Percentiles rank a stretch among this genome's conserved stretches.
phyloP scores from a whole-genome alignment of 441 rosid species.

The Erysimum cheiri region DNA sequence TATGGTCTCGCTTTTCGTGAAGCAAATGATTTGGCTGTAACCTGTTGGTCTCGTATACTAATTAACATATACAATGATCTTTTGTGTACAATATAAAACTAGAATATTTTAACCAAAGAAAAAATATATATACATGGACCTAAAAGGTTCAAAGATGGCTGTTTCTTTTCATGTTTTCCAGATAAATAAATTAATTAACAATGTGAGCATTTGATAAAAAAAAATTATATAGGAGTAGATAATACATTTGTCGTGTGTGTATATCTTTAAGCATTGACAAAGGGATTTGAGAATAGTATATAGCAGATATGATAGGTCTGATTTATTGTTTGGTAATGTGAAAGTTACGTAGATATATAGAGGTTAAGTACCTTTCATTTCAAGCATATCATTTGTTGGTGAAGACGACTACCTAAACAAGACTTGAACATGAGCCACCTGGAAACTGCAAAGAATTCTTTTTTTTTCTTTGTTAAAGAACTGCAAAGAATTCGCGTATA shows the following conservation, averaged over 20 bases:
- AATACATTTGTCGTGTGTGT: slow-evolving; percentile 20
- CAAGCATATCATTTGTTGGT: slow-evolving; percentile 26
- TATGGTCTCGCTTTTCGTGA: slow-evolving; percentile 28
- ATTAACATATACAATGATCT: neutral
- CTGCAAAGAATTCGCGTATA: no score
- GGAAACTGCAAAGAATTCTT: no score
- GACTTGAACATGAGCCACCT: neutral
- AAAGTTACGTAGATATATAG: slow-evolving; percentile 15
- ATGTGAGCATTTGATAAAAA: neutral
- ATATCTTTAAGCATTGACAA: slow-evolving; percentile 26
- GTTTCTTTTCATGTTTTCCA: slow-evolving; percentile 4
- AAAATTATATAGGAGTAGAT: slow-evolving; percentile 12
- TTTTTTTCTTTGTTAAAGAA: no score
- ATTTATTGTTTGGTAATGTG: slow-evolving; percentile 31
- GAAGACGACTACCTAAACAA: slow-evolving; percentile 28
- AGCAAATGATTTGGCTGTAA: slow-evolving; percentile 26
- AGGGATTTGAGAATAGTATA: slow-evolving; percentile 22
- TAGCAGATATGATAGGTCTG: slow-evolving; percentile 18
- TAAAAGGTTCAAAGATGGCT: slow-evolving; percentile 19
- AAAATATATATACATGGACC: neutral
- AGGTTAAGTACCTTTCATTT: slow-evolving; percentile 40
- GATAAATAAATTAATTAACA: neutral
- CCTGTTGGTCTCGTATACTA: neutral
- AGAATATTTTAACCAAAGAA: neutral
- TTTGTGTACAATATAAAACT: neutral